phyloP scores from a whole-genome alignment of 202 grass and related monocot genomes.

The Setaria viridis region DNA sequence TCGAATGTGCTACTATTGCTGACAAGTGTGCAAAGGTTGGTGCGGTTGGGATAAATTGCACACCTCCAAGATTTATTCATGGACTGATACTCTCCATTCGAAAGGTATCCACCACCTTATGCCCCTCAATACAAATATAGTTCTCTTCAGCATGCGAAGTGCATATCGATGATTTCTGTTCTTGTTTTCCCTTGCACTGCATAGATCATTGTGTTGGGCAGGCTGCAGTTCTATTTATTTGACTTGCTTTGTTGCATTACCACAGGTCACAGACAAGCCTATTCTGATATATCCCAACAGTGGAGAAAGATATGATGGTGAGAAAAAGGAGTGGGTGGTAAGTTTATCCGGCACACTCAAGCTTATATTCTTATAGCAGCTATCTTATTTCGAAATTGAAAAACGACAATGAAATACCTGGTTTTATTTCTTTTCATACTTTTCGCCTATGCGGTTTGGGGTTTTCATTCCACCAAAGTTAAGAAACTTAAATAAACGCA shows the following conservation, averaged over 20 bases:
- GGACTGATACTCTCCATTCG: constrained; percentile 70
- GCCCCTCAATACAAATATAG: background rate
- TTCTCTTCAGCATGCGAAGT: background rate
- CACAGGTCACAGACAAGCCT: constrained; percentile 86
- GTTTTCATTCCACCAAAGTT: background rate
- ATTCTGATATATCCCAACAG: constrained; percentile 99
- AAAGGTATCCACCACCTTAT: constrained; percentile 58
- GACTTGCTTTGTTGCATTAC: constrained; percentile 33
- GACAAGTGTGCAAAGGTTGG: constrained; percentile 73
- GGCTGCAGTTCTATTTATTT: background rate
- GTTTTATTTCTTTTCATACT: constrained; percentile 1
- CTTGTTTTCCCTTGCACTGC: background rate
- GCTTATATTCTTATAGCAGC: constrained; percentile 22
- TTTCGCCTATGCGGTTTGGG: constrained; percentile 2
- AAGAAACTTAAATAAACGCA: background rate
- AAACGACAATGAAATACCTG: constrained; percentile 14
- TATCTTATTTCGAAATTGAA: background rate
- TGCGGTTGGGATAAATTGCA: constrained; percentile 96
- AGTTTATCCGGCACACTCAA: constrained; percentile 40
- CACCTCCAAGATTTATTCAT: constrained; percentile 94
- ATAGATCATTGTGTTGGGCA: constrained; percentile 3
- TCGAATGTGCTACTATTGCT: constrained; percentile 78
- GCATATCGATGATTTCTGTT: constrained; percentile 4
- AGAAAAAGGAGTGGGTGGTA: constrained; percentile 99
- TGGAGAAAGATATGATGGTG: constrained; percentile 91